Conservation (phyloP, 2,329 filamentous ascomycete genomes). For the Aspergillus quadrilineatus region DNA sequence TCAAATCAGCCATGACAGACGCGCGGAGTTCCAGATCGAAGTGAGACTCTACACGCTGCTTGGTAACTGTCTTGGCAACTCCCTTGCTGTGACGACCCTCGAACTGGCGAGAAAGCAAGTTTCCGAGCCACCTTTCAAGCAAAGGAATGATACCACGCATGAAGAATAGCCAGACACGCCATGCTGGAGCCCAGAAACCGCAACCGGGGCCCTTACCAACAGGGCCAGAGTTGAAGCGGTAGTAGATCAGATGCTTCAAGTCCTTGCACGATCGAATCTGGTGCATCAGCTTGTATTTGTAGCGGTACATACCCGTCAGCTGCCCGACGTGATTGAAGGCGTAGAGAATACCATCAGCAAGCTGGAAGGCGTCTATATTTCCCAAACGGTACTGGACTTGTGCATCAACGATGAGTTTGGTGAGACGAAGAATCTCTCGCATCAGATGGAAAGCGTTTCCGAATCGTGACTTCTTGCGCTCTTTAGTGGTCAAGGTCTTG, state of each 20-base stretch:
- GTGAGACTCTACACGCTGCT: slow-evolving; percentile 97
- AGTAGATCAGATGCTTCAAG: slow-evolving; percentile 98
- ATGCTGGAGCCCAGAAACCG: slow-evolving; percentile 98
- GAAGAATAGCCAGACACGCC: slow-evolving; percentile 99
- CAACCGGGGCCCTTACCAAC: slow-evolving; percentile 97
- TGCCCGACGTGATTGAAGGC: slow-evolving; percentile 99
- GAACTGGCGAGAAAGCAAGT: slow-evolving; percentile 93
- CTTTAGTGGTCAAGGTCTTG: slow-evolving; percentile 97
- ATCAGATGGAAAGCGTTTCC: slow-evolving; percentile 99
- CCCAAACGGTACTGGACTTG: slow-evolving; percentile 97
- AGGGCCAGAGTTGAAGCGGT: slow-evolving; percentile 94
- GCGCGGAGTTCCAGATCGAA: slow-evolving; percentile 96
- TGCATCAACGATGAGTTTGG: slow-evolving; percentile 96
- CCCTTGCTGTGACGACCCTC: slow-evolving; percentile 98
- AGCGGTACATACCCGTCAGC: slow-evolving; percentile 98
- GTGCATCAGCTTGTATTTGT: slow-evolving; percentile 99
- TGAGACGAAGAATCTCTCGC: slow-evolving; percentile 93
- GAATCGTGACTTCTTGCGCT: slow-evolving; percentile 98
- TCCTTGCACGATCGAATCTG: slow-evolving; percentile 99
- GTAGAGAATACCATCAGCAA: slow-evolving; percentile 97
- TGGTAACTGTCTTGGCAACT: slow-evolving; percentile 97
- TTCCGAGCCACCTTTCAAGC: slow-evolving; percentile 94
- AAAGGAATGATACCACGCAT: slow-evolving; percentile 97
- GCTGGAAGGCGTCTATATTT: slow-evolving; percentile 98
- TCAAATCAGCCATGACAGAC: slow-evolving; percentile 97